These are phyloP conservation scores for Podaxis sp. DNA, from an alignment of 768 basidiomycete species.

Conservation along the genomic window DNA sequence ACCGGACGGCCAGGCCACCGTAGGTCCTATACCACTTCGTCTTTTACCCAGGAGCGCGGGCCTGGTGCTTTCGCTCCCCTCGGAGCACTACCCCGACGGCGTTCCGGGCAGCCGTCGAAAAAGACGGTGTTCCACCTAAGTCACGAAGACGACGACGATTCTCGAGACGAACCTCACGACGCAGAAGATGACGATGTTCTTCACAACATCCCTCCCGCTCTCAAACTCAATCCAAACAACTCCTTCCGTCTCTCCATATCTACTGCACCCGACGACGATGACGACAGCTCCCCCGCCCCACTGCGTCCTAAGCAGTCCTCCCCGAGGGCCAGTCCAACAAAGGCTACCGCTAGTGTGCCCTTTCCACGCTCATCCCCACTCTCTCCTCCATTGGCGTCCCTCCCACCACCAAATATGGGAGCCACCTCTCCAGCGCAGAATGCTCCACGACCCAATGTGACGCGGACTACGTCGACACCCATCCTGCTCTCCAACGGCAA, in stretches of 20 bases:
- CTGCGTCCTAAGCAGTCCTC: too few relatives aligned
- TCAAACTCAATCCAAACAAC: constrained; percentile 24
- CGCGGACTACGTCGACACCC: constrained; percentile 37
- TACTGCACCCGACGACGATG: constrained; percentile 21
- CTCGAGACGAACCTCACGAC: constrained; percentile 12
- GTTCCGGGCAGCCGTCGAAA: background rate
- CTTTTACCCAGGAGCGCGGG: constrained; percentile 19
- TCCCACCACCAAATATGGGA: constrained; percentile 1
- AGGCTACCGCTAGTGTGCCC: constrained; percentile 26
- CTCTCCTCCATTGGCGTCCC: constrained; percentile 20
- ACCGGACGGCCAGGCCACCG: constrained; percentile 35
- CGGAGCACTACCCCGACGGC: constrained; percentile 40
- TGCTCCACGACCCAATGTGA: constrained; percentile 32
- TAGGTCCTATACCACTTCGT: constrained; percentile 27
- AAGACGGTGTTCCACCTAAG: background rate
- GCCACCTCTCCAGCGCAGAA: constrained; percentile 17
- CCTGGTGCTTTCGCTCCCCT: constrained; percentile 51
- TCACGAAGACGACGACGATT: constrained; percentile 12
- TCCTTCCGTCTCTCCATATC: constrained; percentile 19
- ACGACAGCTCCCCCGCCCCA: background rate
- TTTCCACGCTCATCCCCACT: constrained; percentile 41
- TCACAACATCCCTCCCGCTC: constrained; percentile 18
- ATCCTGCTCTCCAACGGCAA: constrained; percentile 74
- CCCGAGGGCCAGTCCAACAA: too few relatives aligned
- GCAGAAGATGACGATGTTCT: constrained; percentile 34